Evolutionary conservation across 129 eudicot genomes (phyloP), one percentile per base, ranked within the genome.

Genomic region (Ambrosia artemisiifolia): DNA sequence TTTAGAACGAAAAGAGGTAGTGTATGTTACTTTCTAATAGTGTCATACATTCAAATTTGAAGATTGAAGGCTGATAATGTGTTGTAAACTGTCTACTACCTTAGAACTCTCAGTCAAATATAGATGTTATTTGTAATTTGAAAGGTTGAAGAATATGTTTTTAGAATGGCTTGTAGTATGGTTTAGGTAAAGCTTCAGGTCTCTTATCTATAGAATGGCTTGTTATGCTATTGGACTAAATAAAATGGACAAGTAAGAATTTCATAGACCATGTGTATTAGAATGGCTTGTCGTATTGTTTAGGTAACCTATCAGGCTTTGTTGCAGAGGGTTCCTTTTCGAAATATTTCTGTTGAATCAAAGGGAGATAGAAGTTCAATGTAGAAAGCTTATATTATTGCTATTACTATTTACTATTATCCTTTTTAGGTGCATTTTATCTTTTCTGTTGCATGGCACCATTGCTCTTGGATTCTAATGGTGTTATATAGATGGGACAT

Each of bases 321-420:
- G 54, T 43, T 66, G 16, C 38, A 20, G 53, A 66, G 71, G 55
- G 32, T 43, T 10, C 6, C 7, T 24, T 43, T 66, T 20, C 5
- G 6, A 43, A 16, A 17, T 16, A n/a, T 20, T 12, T 66, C 0
- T 66, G 38, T 42, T 1, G 38, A 44, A 43, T 66, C 18, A 28
- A 11, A 19, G 32, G 55, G 71, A 10, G 36, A 44, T 12, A 10
- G 19, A 43, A 19, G 54, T 17, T 20, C 8, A 6, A 44, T 44
- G 55, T 44, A 63, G 69, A 43, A 65, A 42, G 70, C 70, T 65
- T 64, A 38, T 16, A 65, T 19, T 42, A 28, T 44, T 24, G 28
- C 28, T 24, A 24, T 24, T 24, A 24, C 28, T 24, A 24, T 24
- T 24, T 24, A n/a, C n/a, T 47, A 65, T 35, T 30, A 65, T 42